These are phyloP conservation scores for Aaosphaeria arxii DNA, from an alignment of 2,329 filamentous ascomycete species.

Conservation along the genomic window DNA sequence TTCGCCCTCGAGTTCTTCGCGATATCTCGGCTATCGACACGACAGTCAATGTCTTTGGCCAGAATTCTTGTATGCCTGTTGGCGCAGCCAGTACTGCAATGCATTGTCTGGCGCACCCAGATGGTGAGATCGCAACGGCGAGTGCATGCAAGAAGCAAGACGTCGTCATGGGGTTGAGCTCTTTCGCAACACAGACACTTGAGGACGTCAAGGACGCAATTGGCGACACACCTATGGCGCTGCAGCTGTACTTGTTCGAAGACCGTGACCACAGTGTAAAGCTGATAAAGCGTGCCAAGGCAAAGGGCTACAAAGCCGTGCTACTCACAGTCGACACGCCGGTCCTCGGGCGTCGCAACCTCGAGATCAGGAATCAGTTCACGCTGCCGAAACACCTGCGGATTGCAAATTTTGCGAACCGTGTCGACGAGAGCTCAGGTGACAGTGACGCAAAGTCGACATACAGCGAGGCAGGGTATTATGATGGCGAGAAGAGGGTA, in stretches of 20 bases:
- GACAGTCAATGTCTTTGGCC: constrained; percentile 10
- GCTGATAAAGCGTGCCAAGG: constrained; percentile 44
- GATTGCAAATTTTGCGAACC: neutral
- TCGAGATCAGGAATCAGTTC: neutral
- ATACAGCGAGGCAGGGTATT: neutral
- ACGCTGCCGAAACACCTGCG: neutral
- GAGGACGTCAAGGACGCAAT: constrained; percentile 48
- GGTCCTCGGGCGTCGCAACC: constrained; percentile 44
- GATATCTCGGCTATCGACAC: constrained; percentile 40
- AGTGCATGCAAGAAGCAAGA: constrained; percentile 37
- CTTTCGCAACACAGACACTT: constrained; percentile 40
- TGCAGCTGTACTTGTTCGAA: constrained; percentile 44
- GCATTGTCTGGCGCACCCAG: constrained; percentile 43
- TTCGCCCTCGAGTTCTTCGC: constrained; percentile 36
- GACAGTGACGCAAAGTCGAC: neutral
- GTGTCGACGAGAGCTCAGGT: neutral
- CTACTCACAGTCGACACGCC: constrained; percentile 69
- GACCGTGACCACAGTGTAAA: neutral
- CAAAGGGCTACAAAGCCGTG: constrained; percentile 58
- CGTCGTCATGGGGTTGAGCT: constrained; percentile 37
- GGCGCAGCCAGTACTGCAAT: constrained; percentile 43
- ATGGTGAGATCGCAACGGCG: constrained; percentile 44
- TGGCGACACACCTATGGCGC: constrained; percentile 24
- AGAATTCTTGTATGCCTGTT: constrained; percentile 31
- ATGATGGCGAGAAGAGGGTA: neutral